Base-by-base conservation (phyloP, 768 basidiomycete species). In the Amanita subjunquillea region DNA sequence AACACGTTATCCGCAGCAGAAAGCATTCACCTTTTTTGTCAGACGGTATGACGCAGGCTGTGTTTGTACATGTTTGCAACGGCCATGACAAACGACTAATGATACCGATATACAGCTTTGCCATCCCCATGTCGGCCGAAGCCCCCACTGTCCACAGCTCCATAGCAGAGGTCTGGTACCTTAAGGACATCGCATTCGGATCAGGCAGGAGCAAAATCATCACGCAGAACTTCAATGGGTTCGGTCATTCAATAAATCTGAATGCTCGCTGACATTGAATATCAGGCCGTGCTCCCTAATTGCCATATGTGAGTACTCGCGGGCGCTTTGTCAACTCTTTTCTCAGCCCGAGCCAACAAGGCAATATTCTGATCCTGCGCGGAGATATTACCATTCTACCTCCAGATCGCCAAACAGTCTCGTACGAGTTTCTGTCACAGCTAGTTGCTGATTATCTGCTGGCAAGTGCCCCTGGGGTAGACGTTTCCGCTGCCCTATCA, bases 341-440 rank as follows among this genome's bases (percentile, higher is more conserved):
- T 2, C 44, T 30, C 17, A 46, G 20, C 3, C 15, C 27, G 13
- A 32, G 47, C 42, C 38, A 45, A 55, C 17, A 62, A 87, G 89
- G 89, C 68, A 96, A 96, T 63, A 88, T 93, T 48, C 77, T 95
- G 29, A 83, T 95, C 55, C 72, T 96, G 2, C 80, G 91, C n/a
- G 85, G 83, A 48, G 75, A 87, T 58, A 89, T 95, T 55, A 66
- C 77, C 49, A 83, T 96, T 56, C 73, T 76, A 32, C 88, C 90
- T 0, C 72, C 63, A 20, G 72, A 78, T 45, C 83, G 88, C 25
- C 72, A 66, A 30, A 80, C 76, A 17, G 91, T 90, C 22, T 86
- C 87, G 13, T 96, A 94, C 67, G 86, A 89, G 54, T 82, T 86
- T 54, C 79, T 96, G 20, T 82, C 91, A 3, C 82, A 87, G 57